Evolutionary conservation across 768 basidiomycete species (phyloP).

Genomic region (Sporobolomyces roseus): DNA sequence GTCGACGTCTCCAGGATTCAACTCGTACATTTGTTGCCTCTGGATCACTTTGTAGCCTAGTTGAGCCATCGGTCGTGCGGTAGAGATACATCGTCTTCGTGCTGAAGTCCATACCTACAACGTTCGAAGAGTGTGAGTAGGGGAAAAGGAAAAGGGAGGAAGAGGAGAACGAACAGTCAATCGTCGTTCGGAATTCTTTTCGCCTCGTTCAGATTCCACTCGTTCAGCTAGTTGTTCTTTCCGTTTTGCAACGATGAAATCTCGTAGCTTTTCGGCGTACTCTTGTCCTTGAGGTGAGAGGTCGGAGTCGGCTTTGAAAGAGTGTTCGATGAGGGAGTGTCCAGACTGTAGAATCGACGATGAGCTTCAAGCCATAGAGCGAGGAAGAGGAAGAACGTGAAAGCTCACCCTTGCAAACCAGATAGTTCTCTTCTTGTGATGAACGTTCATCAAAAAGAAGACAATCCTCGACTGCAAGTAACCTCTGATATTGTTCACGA

Average conservation of each 20-base stretch:
- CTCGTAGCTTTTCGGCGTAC: constrained; percentile 81
- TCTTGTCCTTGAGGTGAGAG: constrained; percentile 93
- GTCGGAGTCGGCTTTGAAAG: constrained; percentile 97
- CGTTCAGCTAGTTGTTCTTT: constrained; percentile 70
- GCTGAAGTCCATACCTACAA: constrained; percentile 99
- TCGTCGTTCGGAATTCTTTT: constrained; percentile 55
- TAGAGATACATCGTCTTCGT: constrained; percentile 79
- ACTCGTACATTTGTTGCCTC: constrained; percentile 94
- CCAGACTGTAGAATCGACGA: too few species aligned
- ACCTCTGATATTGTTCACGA: constrained; percentile 85
- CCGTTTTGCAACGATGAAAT: constrained; percentile 81
- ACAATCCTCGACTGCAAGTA: constrained; percentile 90
- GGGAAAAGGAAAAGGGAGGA: background rate
- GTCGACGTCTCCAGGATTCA: constrained; percentile 88
- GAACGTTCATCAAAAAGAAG: constrained; percentile 99
- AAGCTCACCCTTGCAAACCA: constrained; percentile 84
- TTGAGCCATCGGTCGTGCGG: constrained; percentile 81
- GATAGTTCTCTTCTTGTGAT: constrained; percentile 85
- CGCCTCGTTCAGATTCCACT: constrained; percentile 43
- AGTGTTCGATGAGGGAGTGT: constrained; percentile 97
- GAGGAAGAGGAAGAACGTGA: background rate
- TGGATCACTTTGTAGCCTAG: constrained; percentile 66
- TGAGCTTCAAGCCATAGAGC: too few species aligned
- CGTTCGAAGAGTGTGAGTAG: constrained; percentile 3
- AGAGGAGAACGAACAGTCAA: constrained; percentile 45